phyloP scores from a whole-genome alignment of 352 stramenopile species.

The Aphanomyces euteiches region DNA sequence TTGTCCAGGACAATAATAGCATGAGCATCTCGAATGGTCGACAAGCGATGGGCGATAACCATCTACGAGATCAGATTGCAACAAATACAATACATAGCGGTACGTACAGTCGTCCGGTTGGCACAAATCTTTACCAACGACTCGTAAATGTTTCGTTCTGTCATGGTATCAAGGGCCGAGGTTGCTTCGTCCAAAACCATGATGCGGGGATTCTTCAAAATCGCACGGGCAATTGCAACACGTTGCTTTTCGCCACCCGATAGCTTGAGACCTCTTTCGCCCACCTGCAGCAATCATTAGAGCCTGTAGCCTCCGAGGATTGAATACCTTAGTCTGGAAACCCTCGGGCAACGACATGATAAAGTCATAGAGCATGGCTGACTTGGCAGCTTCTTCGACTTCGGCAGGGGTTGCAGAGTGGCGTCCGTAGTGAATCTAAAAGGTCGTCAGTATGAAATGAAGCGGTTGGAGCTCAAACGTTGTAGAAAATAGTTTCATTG shows the following conservation, averaged over 20 bases:
- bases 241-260: slow-evolving; percentile 80
- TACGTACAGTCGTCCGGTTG: slow-evolving; percentile 24
- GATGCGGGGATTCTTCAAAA: slow-evolving; percentile 74
- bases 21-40: slow-evolving; percentile 82
- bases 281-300: slow-evolving; percentile 40
- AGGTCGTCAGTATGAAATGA: neutral
- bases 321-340: slow-evolving; percentile 77
- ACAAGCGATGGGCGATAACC: slow-evolving; percentile 81
- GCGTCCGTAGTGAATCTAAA: slow-evolving; percentile 88
- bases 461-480: slow-evolving; percentile 48
- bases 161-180: slow-evolving; percentile 69
- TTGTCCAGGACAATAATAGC: slow-evolving; percentile 80
- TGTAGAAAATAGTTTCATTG: slow-evolving; percentile 95
- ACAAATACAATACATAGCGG: too few relatives aligned
- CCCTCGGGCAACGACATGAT: slow-evolving; percentile 88
- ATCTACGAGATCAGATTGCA: slow-evolving; percentile 30
- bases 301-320: neutral
- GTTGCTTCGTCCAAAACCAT: slow-evolving; percentile 79
- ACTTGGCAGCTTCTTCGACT: slow-evolving; percentile 83
- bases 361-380: slow-evolving; percentile 92
- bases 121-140: slow-evolving; percentile 37
- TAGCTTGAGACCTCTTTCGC: slow-evolving; percentile 72
- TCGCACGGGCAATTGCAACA: slow-evolving; percentile 70
- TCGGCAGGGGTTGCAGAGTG: slow-evolving; percentile 86
- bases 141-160: slow-evolving; percentile 65